A percentile compares a stretch with the other conserved stretches of the same genome.
Evolutionary conservation across 2,329 filamentous ascomycete species (phyloP).

Genomic region (Bertia moriformis): DNA sequence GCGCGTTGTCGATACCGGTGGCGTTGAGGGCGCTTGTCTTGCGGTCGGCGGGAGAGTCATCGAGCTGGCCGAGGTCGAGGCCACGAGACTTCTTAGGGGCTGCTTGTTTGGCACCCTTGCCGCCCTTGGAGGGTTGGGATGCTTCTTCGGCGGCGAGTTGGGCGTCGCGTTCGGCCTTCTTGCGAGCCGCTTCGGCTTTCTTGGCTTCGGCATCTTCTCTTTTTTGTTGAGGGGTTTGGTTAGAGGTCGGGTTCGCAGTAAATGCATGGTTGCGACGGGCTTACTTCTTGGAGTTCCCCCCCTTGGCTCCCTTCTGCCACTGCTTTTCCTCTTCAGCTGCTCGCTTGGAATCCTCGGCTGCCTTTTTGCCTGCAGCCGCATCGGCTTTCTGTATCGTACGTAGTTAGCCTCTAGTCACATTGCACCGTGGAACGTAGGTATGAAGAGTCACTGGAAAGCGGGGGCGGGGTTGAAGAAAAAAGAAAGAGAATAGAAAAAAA

Average conservation of each 20-base stretch:
- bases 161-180: conserved; percentile 86
- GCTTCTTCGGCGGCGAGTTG: conserved; percentile 72
- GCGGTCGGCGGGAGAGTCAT: conserved; percentile 25
- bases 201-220: conserved; percentile 77
- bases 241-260: conserved; percentile 4
- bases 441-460: conserved; percentile 1
- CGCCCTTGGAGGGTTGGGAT: conserved; percentile 36
- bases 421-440: background rate
- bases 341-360: background rate
- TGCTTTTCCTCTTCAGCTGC: conserved; percentile 1
- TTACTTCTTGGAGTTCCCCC: background rate
- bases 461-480: background rate
- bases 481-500: background rate
- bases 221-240: conserved; percentile 1
- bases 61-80: conserved; percentile 63
- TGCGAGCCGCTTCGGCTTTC: conserved; percentile 66
- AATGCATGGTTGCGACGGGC: conserved; percentile 2
- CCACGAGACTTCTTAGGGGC: conserved; percentile 56
- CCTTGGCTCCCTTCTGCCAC: background rate
- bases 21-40: conserved; percentile 55
- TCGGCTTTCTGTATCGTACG: conserved; percentile 1
- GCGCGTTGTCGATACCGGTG: conserved; percentile 79
- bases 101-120: conserved; percentile 56
- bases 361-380: background rate
- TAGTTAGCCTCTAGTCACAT: background rate